Evolutionary conservation across 805 yeast species (phyloP), one percentile per base, ranked within the genome.

Genomic region (Kodamaea restingae): DNA sequence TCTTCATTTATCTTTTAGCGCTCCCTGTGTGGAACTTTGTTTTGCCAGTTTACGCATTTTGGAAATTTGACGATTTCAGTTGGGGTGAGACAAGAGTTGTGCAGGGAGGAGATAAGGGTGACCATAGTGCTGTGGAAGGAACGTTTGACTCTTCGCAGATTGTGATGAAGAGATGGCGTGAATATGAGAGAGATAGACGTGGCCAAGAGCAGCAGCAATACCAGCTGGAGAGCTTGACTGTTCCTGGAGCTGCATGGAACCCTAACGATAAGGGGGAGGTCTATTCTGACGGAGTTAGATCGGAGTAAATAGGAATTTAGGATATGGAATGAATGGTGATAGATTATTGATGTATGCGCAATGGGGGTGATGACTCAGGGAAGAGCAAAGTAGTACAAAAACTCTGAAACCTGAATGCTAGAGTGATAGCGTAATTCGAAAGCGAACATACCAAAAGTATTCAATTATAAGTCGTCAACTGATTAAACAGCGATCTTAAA

Each of bases 21-120:
- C 73, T 90, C 44, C 96, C 96, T n/a, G 72, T 90, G 40, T 90
- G 97, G 97, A 90, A 88, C 61, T 83, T 90, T 54, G 79, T 88
- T 4, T 70, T 90, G 34, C 97, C 97, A 2, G 55, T 80, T 9
- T 88, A 90, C 61, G 84, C 96, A 0, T 88, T 73, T 59, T 90
- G 97, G 97, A 88, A 88, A 55, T 88, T 88, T 63, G 97, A 90
- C 62, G 96, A 90, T 58, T 90, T 90, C 63, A 80, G 88, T 58
- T 90, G 97, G 97, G 96, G 97, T 56, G 95, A 87, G 43, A 90
- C 96, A 2, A 75, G 96, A 69, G 74, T 81, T n/a, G 78, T 88
- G 36, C 75, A 75, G 18, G 88, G 78, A 8, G 86, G 76, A 30
- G 80, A 71, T 50, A 78, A 81, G 51, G 78, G 75, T 15, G 78